phyloP scores from a whole-genome alignment of 176 grass and related monocot genomes.

The Saccharum officinarum region DNA sequence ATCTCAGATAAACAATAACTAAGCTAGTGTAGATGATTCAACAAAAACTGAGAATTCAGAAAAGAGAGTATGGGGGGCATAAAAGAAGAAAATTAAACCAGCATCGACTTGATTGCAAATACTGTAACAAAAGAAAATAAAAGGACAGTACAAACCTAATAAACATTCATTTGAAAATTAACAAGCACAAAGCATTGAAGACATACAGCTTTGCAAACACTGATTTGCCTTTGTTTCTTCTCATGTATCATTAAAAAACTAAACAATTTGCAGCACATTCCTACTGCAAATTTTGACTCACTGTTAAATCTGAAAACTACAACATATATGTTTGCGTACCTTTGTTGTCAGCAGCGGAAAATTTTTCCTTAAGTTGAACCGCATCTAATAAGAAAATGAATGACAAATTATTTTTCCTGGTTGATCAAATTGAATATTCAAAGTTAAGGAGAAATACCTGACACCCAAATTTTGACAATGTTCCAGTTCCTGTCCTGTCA shows the following conservation, averaged over 20 bases:
- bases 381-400: conserved; percentile 58
- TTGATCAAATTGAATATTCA: conserved; percentile 20
- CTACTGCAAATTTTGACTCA: not conserved
- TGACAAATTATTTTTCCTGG: conserved; percentile 12
- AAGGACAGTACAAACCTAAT: not conserved
- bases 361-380: conserved; percentile 86
- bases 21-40: not conserved
- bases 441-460: conserved; percentile 56
- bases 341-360: conserved; percentile 89
- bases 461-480: conserved; percentile 87
- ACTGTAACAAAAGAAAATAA: not conserved
- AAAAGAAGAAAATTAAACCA: not conserved
- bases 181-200: not conserved
- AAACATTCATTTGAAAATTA: conserved; percentile 10
- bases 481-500: conserved; percentile 92
- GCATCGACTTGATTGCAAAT: not conserved
- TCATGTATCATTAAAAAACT: not conserved
- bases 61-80: not conserved
- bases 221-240: not conserved
- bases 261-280: not conserved
- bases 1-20: not conserved
- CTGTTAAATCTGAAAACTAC: not conserved
- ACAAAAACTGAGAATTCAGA: not conserved
- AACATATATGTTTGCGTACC: conserved; percentile 38
- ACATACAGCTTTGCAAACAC: not conserved